Percentiles rank a stretch among this genome's conserved stretches.
These are phyloP conservation scores for Bolboschoenoplectus hybrid DNA, from an alignment of 202 grass and related monocot species.

Conservation along the genomic window DNA sequence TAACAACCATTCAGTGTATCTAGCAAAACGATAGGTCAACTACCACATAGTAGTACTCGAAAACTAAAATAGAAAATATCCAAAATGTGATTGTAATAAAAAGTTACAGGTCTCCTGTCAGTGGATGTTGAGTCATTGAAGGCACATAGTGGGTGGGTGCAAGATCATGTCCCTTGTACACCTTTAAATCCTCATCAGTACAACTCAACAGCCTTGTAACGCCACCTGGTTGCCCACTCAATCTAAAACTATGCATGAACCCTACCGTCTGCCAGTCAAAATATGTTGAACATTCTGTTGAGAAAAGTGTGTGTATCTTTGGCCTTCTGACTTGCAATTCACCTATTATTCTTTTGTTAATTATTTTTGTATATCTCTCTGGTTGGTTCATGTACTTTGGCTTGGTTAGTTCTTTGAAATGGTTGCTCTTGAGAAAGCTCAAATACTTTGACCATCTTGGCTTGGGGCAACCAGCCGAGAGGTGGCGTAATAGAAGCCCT, in stretches of 20 bases:
- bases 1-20: not conserved
- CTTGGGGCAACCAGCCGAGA: constrained; percentile 75
- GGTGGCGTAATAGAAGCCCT: constrained; percentile 84
- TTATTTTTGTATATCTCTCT: constrained; percentile 43
- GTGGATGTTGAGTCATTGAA: constrained; percentile 87
- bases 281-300: constrained; percentile 94
- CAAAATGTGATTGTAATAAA: constrained; percentile 30
- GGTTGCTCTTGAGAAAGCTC: constrained; percentile 92
- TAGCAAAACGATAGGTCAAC: not conserved
- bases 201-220: constrained; percentile 92
- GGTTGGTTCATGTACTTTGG: constrained; percentile 63
- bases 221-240: constrained; percentile 89
- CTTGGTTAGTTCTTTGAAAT: constrained; percentile 81
- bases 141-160: constrained; percentile 95
- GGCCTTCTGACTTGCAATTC: constrained; percentile 48
- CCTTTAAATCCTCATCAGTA: constrained; percentile 73
- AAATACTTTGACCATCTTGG: constrained; percentile 87
- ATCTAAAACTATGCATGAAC: constrained; percentile 79
- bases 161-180: constrained; percentile 81
- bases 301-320: constrained; percentile 97
- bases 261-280: constrained; percentile 99
- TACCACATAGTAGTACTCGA: not conserved
- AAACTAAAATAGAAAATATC: not conserved
- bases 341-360: constrained; percentile 40
- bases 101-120: constrained; percentile 92